Percentiles rank a stretch among this genome's conserved stretches.
phyloP scores from a whole-genome alignment of 306 rosid genomes.

The Macrotyloma uniflorum region DNA sequence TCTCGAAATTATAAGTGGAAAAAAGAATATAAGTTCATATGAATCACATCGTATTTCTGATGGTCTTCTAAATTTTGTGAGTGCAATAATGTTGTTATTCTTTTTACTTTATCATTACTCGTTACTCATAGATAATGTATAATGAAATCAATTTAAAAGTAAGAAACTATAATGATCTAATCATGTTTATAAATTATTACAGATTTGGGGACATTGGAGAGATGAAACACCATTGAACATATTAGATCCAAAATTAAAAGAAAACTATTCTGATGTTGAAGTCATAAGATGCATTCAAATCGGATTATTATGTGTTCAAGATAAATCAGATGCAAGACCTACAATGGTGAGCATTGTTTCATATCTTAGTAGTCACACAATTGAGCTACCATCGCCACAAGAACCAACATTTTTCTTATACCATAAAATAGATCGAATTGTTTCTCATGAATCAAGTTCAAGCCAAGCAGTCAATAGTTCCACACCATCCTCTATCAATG shows the following conservation, averaged over 20 bases:
- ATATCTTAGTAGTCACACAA: not conserved
- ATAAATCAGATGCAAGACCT: not conserved
- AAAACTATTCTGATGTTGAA: not conserved
- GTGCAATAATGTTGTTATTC: not conserved
- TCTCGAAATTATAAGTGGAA: constrained; percentile 4
- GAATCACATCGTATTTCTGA: not conserved
- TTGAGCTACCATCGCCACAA: not conserved
- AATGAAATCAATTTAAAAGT: not conserved
- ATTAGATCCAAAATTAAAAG: not conserved
- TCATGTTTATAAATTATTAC: not conserved
- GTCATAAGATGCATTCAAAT: not conserved
- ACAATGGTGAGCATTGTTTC: not conserved
- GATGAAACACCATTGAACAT: not conserved
- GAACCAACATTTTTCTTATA: not conserved
- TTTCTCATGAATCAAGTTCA: not conserved
- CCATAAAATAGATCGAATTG: not conserved
- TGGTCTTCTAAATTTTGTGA: not conserved
- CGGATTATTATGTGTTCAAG: not conserved
- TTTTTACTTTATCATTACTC: not conserved
- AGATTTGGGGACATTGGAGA: not conserved
- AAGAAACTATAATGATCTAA: not conserved
- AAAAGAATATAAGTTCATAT: not conserved
- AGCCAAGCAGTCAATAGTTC: not conserved
- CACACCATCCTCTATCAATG: not conserved
- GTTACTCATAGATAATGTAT: no score